These are phyloP conservation scores for Neurospora tetrasperma DNA, from an alignment of 495 filamentous ascomycete genomes.

Conservation along the genomic window DNA sequence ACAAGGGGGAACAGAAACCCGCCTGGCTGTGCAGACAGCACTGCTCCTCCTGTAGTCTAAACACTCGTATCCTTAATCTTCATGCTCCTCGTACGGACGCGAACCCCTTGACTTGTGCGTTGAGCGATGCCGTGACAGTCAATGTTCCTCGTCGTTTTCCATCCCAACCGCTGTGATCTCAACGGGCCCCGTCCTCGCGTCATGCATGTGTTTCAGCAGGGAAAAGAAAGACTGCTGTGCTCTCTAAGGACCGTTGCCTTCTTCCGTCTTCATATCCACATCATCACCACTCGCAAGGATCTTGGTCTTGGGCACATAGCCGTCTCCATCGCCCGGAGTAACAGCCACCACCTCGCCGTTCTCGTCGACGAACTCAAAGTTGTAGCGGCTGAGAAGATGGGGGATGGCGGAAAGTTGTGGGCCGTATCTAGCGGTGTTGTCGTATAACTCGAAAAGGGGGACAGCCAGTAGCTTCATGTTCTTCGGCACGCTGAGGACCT, in stretches of 20 bases:
- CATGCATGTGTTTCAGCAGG: not conserved
- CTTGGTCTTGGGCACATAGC: constrained; percentile 52
- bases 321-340: constrained; percentile 62
- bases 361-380: constrained; percentile 98
- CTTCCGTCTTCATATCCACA: constrained; percentile 35
- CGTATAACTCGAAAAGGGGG: constrained; percentile 93
- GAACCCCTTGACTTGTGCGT: not conserved
- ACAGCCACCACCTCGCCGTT: constrained; percentile 75
- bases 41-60: not conserved
- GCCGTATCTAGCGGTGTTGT: constrained; percentile 89
- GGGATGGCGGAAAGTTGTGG: constrained; percentile 94
- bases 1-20: not conserved
- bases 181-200: not conserved
- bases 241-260: constrained; percentile 2
- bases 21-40: not conserved
- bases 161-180: not conserved
- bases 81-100: not conserved
- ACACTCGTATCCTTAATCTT: not conserved
- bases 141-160: not conserved
- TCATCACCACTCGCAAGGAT: constrained; percentile 70
- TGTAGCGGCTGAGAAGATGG: constrained; percentile 84
- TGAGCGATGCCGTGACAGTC: not conserved
- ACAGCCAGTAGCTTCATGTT: constrained; percentile 99
- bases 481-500: constrained; percentile 95
- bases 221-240: constrained; percentile 3